Evolutionary conservation across 768 basidiomycete genomes (phyloP).

Genomic region (Russula emetica): DNA sequence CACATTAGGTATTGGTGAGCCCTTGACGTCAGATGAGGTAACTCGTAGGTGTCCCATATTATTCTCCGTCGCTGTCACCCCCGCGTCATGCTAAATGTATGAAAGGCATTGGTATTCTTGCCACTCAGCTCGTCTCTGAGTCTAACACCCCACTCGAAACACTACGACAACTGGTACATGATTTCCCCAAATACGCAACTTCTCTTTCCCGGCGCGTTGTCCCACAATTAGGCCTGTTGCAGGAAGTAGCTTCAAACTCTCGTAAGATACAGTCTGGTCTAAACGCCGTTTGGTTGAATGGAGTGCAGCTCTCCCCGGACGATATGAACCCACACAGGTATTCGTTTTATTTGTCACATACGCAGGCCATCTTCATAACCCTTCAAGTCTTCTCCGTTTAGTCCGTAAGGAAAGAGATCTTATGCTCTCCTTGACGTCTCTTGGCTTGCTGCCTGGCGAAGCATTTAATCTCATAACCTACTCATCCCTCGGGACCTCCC

Average conservation of each 20-base stretch:
- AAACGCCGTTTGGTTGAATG: conserved; percentile 78
- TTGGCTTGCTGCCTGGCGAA: conserved; percentile 60
- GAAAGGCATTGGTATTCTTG: conserved; percentile 66
- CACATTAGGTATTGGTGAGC: conserved; percentile 41
- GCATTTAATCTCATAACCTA: conserved; percentile 74
- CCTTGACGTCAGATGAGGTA: conserved; percentile 53
- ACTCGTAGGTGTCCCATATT: conserved; percentile 17
- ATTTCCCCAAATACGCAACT: conserved; percentile 84
- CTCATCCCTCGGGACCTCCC: conserved; percentile 48
- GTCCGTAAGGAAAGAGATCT: conserved; percentile 67
- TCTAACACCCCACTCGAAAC: conserved; percentile 51
- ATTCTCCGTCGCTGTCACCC: background rate
- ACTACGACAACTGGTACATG: conserved; percentile 69
- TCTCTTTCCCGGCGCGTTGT: conserved; percentile 66
- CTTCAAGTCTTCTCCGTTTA: conserved; percentile 55
- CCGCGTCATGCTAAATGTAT: conserved; percentile 41
- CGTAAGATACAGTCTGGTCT: conserved; percentile 48
- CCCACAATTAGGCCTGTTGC: conserved; percentile 45
- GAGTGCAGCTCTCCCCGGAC: conserved; percentile 51
- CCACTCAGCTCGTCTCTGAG: conserved; percentile 67
- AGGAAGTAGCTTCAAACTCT: conserved; percentile 58
- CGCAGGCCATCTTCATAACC: conserved; percentile 2
- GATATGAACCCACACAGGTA: conserved; percentile 70
- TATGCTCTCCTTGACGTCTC: conserved; percentile 52
- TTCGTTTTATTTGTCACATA: conserved; percentile 21